Evolutionary conservation across 176 grass and related monocot genomes (phyloP).

Genomic region (Avena insularis): DNA sequence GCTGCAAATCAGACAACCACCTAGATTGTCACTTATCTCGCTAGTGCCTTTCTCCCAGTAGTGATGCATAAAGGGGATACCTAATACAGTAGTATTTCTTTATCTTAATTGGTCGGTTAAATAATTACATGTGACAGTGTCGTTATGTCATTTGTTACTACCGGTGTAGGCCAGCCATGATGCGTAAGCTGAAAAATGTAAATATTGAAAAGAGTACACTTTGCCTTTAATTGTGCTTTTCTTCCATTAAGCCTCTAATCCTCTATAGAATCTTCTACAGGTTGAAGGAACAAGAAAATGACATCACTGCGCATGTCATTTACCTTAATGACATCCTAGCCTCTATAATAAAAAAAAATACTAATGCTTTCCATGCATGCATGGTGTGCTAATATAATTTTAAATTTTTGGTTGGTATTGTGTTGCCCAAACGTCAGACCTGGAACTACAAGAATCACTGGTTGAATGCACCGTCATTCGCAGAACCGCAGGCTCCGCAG

Average conservation of each 20-base stretch:
- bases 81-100: not conserved
- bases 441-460: slow-evolving; percentile 19
- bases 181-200: slow-evolving; percentile 20
- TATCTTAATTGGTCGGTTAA: not conserved
- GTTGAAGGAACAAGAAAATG: slow-evolving; percentile 37
- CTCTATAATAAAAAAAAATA: not conserved
- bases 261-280: slow-evolving; percentile 20
- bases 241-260: not conserved
- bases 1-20: not conserved
- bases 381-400: not conserved
- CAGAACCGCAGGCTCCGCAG: not conserved
- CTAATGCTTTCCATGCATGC: slow-evolving; percentile 10
- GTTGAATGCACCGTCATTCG: not conserved
- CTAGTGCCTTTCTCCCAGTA: not conserved
- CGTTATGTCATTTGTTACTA: not conserved
- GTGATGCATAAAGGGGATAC: not conserved
- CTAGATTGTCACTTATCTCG: not conserved
- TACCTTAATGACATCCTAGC: slow-evolving; percentile 1
- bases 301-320: slow-evolving; percentile 54
- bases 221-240: slow-evolving; percentile 9
- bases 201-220: not conserved
- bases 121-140: not conserved
- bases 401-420: not conserved
- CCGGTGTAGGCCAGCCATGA: not conserved
- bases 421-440: slow-evolving; percentile 38